Conservation (phyloP, 768 basidiomycete species). For the Tylopilus subfusipes region DNA sequence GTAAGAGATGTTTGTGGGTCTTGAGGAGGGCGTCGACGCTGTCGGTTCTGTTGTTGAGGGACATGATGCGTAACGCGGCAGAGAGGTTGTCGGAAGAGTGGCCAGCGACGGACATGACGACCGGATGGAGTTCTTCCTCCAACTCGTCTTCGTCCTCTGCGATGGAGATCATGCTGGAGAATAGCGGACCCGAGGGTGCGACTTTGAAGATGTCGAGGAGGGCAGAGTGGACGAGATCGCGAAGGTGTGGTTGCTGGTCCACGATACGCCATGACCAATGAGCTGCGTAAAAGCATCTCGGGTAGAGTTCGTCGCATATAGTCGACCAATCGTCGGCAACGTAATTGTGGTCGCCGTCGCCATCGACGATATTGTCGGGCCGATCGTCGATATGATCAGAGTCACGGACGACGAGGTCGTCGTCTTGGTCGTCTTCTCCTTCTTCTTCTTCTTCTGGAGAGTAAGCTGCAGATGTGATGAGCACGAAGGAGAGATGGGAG, state of each 20-base stretch:
- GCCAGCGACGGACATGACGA: slow-evolving; percentile 42
- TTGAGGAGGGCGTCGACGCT: slow-evolving; percentile 43
- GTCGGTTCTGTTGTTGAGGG: slow-evolving; percentile 33
- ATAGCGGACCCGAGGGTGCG: slow-evolving; percentile 48
- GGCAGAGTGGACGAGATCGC: slow-evolving; percentile 42
- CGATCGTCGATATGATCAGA: not conserved
- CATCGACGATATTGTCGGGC: slow-evolving; percentile 27
- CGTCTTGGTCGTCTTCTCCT: slow-evolving; percentile 27
- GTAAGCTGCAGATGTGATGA: not conserved
- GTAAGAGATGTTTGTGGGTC: slow-evolving; percentile 51
- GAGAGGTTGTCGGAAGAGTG: slow-evolving; percentile 49
- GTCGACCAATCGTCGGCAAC: slow-evolving; percentile 20
- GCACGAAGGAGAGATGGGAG: not conserved
- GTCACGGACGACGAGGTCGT: slow-evolving; percentile 2
- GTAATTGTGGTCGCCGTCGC: slow-evolving; percentile 31
- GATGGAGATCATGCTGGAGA: slow-evolving; percentile 39
- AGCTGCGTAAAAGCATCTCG: slow-evolving; percentile 37
- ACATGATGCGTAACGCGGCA: slow-evolving; percentile 53
- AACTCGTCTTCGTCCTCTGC: slow-evolving; percentile 33
- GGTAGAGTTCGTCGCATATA: slow-evolving; percentile 22
- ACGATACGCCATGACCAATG: slow-evolving; percentile 52
- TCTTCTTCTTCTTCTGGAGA: slow-evolving; percentile 18
- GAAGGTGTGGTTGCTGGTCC: slow-evolving; percentile 39
- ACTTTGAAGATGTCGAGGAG: slow-evolving; percentile 48
- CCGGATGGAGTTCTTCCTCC: slow-evolving; percentile 33